Percentiles rank a stretch among this genome's conserved stretches.
phyloP scores from a whole-genome alignment of 2,329 filamentous ascomycete species.

The Blastomyces percursus region DNA sequence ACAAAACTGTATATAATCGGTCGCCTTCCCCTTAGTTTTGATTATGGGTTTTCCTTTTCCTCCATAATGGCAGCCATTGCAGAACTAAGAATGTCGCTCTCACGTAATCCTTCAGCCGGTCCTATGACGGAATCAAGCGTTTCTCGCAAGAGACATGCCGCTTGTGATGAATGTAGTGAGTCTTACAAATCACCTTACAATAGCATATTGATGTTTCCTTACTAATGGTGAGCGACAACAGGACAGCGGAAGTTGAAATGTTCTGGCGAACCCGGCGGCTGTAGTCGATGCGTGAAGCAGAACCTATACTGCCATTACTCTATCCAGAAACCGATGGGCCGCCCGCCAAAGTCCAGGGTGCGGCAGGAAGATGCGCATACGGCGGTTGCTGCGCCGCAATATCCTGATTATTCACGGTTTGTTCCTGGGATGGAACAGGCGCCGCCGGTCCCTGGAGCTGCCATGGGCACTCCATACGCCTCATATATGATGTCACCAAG shows the following conservation, averaged over 20 bases:
- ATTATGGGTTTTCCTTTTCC: background rate
- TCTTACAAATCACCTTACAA: slow-evolving; percentile 13
- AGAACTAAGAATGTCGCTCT: slow-evolving; percentile 8
- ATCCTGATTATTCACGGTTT: background rate
- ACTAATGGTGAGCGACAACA: slow-evolving; percentile 19
- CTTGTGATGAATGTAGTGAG: slow-evolving; percentile 41
- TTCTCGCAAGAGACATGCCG: slow-evolving; percentile 34
- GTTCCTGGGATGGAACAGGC: background rate
- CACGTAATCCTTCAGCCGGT: slow-evolving; percentile 9
- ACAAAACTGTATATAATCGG: slow-evolving; percentile 1
- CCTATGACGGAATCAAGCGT: slow-evolving; percentile 8
- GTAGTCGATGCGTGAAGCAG: slow-evolving; percentile 34
- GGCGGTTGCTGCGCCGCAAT: background rate
- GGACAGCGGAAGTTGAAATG: slow-evolving; percentile 41
- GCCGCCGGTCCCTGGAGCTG: slow-evolving; percentile 17
- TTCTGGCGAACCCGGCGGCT: slow-evolving; percentile 35
- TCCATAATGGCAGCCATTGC: slow-evolving; percentile 3
- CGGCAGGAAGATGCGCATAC: slow-evolving; percentile 19
- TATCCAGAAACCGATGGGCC: slow-evolving; percentile 39
- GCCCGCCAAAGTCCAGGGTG: slow-evolving; percentile 33
- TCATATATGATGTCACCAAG: slow-evolving; percentile 11
- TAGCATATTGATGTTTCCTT: slow-evolving; percentile 4
- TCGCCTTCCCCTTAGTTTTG: background rate
- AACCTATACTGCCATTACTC: slow-evolving; percentile 36
- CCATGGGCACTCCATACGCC: slow-evolving; percentile 23